A percentile compares a stretch with the other conserved stretches of the same genome.
phyloP scores from a whole-genome alignment of 495 filamentous ascomycete genomes.

The Platismatia glauca region DNA sequence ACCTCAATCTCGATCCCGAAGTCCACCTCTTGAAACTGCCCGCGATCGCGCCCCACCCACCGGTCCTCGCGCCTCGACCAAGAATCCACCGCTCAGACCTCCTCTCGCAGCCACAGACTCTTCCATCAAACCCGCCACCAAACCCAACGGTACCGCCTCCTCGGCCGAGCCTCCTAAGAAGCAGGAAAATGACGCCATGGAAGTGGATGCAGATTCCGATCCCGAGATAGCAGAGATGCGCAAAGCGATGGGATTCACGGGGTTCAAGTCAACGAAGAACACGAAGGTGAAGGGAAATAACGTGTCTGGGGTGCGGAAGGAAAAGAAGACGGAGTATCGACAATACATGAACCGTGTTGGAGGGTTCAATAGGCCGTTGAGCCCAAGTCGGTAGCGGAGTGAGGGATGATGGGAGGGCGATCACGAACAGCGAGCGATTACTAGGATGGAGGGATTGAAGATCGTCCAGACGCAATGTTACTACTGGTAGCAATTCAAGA shows the following conservation, averaged over 20 bases:
- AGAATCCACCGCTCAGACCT: not conserved
- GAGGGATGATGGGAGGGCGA: not conserved
- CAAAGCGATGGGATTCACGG: slow-evolving; percentile 77
- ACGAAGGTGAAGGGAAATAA: slow-evolving; percentile 89
- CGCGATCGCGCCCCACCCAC: slow-evolving; percentile 19
- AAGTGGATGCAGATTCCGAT: slow-evolving; percentile 44
- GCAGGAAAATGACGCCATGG: slow-evolving; percentile 29
- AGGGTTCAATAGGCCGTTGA: slow-evolving; percentile 89
- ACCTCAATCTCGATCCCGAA: slow-evolving; percentile 17
- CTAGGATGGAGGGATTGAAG: not conserved
- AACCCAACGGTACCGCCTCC: slow-evolving; percentile 15
- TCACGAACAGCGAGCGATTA: not conserved
- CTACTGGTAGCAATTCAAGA: too few relatives aligned
- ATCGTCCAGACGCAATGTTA: too few relatives aligned
- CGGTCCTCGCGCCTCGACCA: slow-evolving; percentile 9
- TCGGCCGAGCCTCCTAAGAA: slow-evolving; percentile 30
- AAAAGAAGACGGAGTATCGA: slow-evolving; percentile 90
- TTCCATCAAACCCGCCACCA: slow-evolving; percentile 8
- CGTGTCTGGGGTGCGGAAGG: slow-evolving; percentile 74
- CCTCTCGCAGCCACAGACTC: slow-evolving; percentile 18
- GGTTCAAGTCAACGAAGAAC: slow-evolving; percentile 79
- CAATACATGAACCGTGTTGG: slow-evolving; percentile 99
- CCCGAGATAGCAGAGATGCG: slow-evolving; percentile 68
- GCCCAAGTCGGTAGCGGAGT: slow-evolving; percentile 33
- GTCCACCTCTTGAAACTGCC: slow-evolving; percentile 27